A percentile compares a stretch with the other conserved stretches of the same genome.
phyloP scores from a whole-genome alignment of 495 filamentous ascomycete genomes.

The Elaphomyces granulatus region DNA sequence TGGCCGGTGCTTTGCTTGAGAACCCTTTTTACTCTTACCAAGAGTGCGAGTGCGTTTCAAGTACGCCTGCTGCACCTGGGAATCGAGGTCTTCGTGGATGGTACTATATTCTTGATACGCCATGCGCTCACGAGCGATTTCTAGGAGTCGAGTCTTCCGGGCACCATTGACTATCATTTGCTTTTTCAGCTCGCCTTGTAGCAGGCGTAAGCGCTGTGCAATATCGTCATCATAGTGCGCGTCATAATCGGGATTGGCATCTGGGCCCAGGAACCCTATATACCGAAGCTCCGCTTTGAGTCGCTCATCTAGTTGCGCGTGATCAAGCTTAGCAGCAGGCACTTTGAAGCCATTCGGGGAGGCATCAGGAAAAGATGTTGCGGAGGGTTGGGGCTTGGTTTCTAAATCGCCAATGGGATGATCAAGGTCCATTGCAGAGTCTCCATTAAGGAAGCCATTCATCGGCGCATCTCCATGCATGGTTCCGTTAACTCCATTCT shows the following conservation, averaged over 20 bases:
- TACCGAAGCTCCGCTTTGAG: slow-evolving; percentile 84
- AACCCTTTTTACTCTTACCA: slow-evolving; percentile 75
- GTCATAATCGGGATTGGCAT: slow-evolving; percentile 62
- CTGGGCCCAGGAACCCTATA: slow-evolving; percentile 70
- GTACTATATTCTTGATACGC: slow-evolving; percentile 91
- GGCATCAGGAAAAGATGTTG: slow-evolving; percentile 64
- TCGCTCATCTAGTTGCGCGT: slow-evolving; percentile 73
- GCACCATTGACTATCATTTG: slow-evolving; percentile 77
- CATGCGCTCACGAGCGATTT: slow-evolving; percentile 79
- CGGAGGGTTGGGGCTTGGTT: slow-evolving; percentile 43
- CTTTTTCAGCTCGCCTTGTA: slow-evolving; percentile 70
- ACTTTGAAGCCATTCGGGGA: slow-evolving; percentile 43
- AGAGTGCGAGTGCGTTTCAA: slow-evolving; percentile 91
- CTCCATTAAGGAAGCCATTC: slow-evolving; percentile 35
- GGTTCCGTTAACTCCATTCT: slow-evolving; percentile 42
- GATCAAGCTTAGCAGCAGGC: slow-evolving; percentile 54
- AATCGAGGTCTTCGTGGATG: slow-evolving; percentile 92
- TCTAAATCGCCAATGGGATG: slow-evolving; percentile 27
- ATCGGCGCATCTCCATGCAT: slow-evolving; percentile 33
- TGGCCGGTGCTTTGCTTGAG: slow-evolving; percentile 56
- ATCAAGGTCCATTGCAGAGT: slow-evolving; percentile 36
- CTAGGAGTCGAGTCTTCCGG: slow-evolving; percentile 68
- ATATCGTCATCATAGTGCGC: slow-evolving; percentile 90
- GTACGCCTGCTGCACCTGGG: slow-evolving; percentile 88
- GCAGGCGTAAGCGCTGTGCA: slow-evolving; percentile 67